Evolutionary conservation across 192 early-diverging fungal species (phyloP).

Genomic region (Backusella sp.): DNA sequence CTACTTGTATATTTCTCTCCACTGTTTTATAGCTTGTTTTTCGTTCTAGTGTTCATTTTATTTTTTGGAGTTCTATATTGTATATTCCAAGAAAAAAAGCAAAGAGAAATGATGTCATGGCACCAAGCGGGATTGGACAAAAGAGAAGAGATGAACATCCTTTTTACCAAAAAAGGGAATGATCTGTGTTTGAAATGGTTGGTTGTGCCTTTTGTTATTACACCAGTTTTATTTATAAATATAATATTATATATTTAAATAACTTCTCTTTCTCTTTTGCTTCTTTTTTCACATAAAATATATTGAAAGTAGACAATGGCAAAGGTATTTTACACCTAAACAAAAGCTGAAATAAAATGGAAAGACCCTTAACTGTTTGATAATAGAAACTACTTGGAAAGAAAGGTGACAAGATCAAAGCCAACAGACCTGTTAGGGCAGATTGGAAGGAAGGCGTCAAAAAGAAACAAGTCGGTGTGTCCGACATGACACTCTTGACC

Average conservation of each 20-base stretch:
- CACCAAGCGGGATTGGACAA: not conserved
- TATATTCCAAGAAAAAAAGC: not conserved
- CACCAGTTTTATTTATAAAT: not conserved
- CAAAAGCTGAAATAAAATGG: not conserved
- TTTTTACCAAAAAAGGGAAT: not conserved
- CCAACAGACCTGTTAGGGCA: constrained; percentile 49
- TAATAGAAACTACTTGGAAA: constrained; percentile 13
- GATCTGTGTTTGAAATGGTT: not conserved
- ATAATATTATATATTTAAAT: not conserved
- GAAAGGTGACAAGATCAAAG: constrained; percentile 37
- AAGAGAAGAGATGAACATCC: not conserved
- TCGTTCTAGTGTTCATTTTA: not conserved
- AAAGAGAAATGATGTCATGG: not conserved
- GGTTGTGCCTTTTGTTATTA: not conserved
- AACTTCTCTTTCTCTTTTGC: not conserved
- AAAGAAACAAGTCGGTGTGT: constrained; percentile 78
- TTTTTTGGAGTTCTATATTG: not conserved
- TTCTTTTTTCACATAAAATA: not conserved
- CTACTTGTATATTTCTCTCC: not conserved
- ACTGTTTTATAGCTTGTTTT: not conserved
- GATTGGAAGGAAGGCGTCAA: constrained; percentile 75
- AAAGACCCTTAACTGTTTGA: not conserved
- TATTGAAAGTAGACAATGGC: not conserved
- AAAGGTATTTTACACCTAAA: not conserved
- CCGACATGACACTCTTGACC: constrained; percentile 89